phyloP scores from a whole-genome alignment of 805 yeast genomes.

The Cyberlindnera euphorbiiphila region DNA sequence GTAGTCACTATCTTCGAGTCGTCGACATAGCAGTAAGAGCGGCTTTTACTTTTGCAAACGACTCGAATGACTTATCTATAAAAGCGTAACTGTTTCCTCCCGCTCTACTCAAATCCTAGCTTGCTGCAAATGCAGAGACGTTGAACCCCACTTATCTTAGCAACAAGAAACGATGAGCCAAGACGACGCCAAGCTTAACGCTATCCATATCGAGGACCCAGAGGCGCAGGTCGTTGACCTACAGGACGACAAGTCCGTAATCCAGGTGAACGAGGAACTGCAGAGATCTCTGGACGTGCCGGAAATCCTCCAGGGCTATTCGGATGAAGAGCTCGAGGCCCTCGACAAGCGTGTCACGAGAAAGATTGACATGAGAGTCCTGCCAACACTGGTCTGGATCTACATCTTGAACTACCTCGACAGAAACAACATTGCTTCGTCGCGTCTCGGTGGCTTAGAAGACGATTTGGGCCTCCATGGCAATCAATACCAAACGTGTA shows the following conservation, averaged over 20 bases:
- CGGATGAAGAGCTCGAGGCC: constrained; percentile 39
- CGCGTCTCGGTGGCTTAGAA: constrained; percentile 47
- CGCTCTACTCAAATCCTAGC: too few relatives aligned
- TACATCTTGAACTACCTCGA: constrained; percentile 50
- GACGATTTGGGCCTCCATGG: constrained; percentile 41
- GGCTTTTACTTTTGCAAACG: too few relatives aligned
- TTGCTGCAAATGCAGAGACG: too few relatives aligned
- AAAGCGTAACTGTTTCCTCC: too few relatives aligned
- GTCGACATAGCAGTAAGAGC: too few relatives aligned
- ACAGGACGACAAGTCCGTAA: not conserved
- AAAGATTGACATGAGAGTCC: constrained; percentile 45
- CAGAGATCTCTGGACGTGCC: constrained; percentile 20
- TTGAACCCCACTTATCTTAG: too few relatives aligned
- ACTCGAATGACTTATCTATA: too few relatives aligned
- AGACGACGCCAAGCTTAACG: not conserved
- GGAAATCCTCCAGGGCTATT: constrained; percentile 20
- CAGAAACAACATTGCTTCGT: constrained; percentile 46
- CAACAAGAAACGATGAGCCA: not conserved
- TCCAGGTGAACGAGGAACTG: constrained; percentile 11
- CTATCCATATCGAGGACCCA: constrained; percentile 2
- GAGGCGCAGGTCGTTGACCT: not conserved
- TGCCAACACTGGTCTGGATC: constrained; percentile 47
- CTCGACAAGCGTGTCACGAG: constrained; percentile 42
- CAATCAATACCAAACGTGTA: constrained; percentile 44
- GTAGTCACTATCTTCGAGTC: too few relatives aligned